phyloP scores from a whole-genome alignment of 495 filamentous ascomycete species.

The Parathielavia hyrcaniae region DNA sequence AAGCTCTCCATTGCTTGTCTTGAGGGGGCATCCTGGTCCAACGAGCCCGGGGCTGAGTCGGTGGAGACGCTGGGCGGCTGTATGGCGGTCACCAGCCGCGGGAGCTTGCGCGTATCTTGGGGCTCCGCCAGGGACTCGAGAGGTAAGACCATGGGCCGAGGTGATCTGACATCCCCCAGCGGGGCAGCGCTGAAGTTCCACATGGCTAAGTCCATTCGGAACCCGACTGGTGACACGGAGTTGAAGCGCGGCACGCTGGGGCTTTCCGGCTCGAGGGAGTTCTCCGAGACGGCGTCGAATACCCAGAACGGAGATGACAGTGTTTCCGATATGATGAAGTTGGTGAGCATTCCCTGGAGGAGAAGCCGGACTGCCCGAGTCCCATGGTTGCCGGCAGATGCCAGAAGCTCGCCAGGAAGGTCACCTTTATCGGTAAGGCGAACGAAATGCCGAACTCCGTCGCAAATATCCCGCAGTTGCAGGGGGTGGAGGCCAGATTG shows the following conservation, averaged over 20 bases:
- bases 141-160: neutral
- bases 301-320: slow-evolving; percentile 23
- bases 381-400: neutral
- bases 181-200: slow-evolving; percentile 8
- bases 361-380: slow-evolving; percentile 9
- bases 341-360: slow-evolving; percentile 21
- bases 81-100: neutral
- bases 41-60: neutral
- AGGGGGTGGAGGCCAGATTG: slow-evolving; percentile 19
- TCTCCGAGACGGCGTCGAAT: slow-evolving; percentile 12
- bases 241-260: slow-evolving; percentile 1
- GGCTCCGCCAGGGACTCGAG: neutral
- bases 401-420: slow-evolving; percentile 16
- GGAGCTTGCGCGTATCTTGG: neutral
- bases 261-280: slow-evolving; percentile 15
- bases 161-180: neutral
- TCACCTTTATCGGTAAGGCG: slow-evolving; percentile 14
- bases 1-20: slow-evolving; percentile 16
- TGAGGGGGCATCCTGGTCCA: neutral
- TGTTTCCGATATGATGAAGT: slow-evolving; percentile 22
- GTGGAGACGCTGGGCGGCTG: neutral
- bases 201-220: slow-evolving; percentile 16
- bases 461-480: slow-evolving; percentile 21
- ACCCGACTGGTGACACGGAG: slow-evolving; percentile 11
- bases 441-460: slow-evolving; percentile 20